These are phyloP conservation scores for Spathaspora boniae DNA, from an alignment of 805 yeast species.

Conservation along the genomic window DNA sequence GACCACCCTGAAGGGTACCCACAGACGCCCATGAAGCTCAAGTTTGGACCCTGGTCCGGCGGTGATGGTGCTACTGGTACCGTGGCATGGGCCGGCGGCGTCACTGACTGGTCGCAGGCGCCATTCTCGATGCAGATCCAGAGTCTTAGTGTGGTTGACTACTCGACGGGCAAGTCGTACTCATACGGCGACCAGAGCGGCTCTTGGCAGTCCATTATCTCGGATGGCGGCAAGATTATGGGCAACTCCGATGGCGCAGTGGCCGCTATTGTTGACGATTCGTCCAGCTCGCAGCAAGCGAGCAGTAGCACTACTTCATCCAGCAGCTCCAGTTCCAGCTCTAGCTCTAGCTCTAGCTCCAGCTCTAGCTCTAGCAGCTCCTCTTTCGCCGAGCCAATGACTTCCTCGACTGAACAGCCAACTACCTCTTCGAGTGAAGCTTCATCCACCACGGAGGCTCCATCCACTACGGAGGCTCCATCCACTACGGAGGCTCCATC, in stretches of 20 bases:
- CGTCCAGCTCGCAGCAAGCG: constrained; percentile 3
- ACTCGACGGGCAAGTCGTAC: constrained; percentile 61
- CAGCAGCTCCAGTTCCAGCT: constrained; percentile 11
- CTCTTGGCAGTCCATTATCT: constrained; percentile 54
- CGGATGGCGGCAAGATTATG: constrained; percentile 55
- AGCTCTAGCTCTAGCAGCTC: constrained; percentile 7
- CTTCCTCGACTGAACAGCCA: constrained; percentile 5
- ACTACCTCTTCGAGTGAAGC: constrained; percentile 6
- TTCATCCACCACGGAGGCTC: constrained; percentile 4
- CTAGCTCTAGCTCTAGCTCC: constrained; percentile 9
- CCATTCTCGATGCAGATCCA: constrained; percentile 69
- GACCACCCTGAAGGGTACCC: constrained; percentile 70
- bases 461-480: constrained; percentile 8
- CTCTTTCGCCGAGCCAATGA: constrained; percentile 5
- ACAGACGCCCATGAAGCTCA: constrained; percentile 80
- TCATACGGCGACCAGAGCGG: constrained; percentile 55
- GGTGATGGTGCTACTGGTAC: constrained; percentile 75
- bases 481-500: constrained; percentile 7
- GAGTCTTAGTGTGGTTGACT: constrained; percentile 60
- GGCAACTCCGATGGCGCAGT: constrained; percentile 30
- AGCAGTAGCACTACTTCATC: constrained; percentile 10
- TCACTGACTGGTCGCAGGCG: constrained; percentile 57
- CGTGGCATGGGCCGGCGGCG: constrained; percentile 81
- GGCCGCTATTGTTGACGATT: neutral
- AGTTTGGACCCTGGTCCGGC: constrained; percentile 77